Base-by-base conservation (phyloP, 1,284 basidiomycete species). In the Coniferiporia sulphurascens region DNA sequence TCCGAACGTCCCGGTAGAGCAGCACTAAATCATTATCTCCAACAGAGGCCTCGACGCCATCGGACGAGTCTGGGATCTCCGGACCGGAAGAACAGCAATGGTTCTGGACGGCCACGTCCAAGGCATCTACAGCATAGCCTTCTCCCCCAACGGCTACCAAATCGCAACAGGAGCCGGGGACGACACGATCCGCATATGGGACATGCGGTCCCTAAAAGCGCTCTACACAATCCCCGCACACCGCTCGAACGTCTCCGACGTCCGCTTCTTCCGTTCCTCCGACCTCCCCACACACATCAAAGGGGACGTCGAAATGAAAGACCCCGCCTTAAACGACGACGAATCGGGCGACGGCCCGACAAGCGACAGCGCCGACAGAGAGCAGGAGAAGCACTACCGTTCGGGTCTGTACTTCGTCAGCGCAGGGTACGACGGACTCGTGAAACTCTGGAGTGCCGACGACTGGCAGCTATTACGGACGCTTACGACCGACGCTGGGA, bases 151-250 rank as follows among this genome's bases (percentile, higher is more conserved):
- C 67, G 95, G 96, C 87, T 96, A 96, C 70, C 96, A 99, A 80
- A 86, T 99, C 51, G 96, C 95, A 6, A 97, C 96, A 0, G 96
- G 95, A 21, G 90, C 94, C 1, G 95, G 93, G 50, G 97, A 99
- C 73, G 96, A 99, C 70, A 98, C 95, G 0, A 91, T 99, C 65
- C 87, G 95, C 48, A 94, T 99, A 77, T 99, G 97, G 97, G 97
- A 99, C 74, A 87, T 99, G 76, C 87, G 97, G 27, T 89, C 91
- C 1, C 81, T 98, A 32, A 91, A 88, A 68, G 87, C 93, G 19
- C 76, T 95, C n/a, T 95, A 98, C 73, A 98, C 94, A 21, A 98
- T 99, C 64, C 95, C 96, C 1, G 97, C 95, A 0, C 97, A 99
- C 77, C 84, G 88, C 43, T 95, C 91, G 41, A 95, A 95, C 66